Evolutionary conservation across 306 rosid genomes (phyloP), one percentile per base, ranked within the genome.

Genomic region (Aeschynomene evenia): DNA sequence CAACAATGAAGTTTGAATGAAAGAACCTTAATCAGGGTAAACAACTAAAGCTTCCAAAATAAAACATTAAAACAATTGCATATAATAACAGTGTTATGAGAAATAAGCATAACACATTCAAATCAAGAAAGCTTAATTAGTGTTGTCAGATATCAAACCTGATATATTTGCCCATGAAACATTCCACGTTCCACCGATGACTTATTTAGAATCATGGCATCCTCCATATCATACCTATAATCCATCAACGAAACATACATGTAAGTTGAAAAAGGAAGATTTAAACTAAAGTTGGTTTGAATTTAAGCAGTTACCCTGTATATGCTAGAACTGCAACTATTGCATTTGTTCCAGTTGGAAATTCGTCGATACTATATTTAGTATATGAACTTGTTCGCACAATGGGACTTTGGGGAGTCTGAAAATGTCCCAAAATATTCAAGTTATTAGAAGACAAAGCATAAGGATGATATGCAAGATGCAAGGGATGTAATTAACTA

Each of bases 141-240:
- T 31, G 18, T 22, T 29, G 66, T 9, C 18, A 63, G 56, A 26
- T 51, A 80, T 59, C 79, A 71, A 62, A 94, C 98, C 96, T 94
- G 97, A 72, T 85, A 94, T 77, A 94, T 85, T 74, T 85, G 95
- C 52, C 97, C 98, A 80, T 78, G 97, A 82, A 78, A 94, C 98
- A 94, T 87, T 77, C 98, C 98, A 15, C 98, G 97, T 50, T 94
- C 98, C 31, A 88, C 98, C 29, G 97, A 87, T 51, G 98, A 94
- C 91, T 94, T 94, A 37, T 88, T 90, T 52, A 94, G 79, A 81
- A 94, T 94, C 98, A 94, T 94, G 52, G 98, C 98, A 77, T 94
- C 98, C 83, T 94, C 98, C 98, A 94, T 94, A 79, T 94, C 98
- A 51, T 94, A 90, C 39, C 97, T 94, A 79, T 24, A 56, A 69